Conservation (phyloP, 2,329 filamentous ascomycete genomes). For the Fusarium tupiense region DNA sequence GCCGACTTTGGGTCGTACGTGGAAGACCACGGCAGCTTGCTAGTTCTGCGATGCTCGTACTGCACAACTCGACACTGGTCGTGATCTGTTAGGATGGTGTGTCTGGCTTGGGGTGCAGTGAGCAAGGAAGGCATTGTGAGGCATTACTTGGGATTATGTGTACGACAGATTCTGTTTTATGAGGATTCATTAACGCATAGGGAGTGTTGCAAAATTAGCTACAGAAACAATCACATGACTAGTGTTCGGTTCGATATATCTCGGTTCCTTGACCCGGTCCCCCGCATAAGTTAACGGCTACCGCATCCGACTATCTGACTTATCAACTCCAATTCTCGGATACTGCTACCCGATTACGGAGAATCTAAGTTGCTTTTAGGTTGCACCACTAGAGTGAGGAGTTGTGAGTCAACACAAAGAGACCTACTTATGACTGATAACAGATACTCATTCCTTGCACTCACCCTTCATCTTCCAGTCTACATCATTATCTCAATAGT, state of each 20-base stretch:
- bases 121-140: background rate
- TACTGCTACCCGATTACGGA: background rate
- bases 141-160: background rate
- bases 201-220: accelerated
- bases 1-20: background rate
- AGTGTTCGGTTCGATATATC: no score
- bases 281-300: background rate
- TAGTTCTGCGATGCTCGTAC: background rate
- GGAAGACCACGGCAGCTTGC: background rate
- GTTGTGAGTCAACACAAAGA: background rate
- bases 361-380: background rate
- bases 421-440: background rate
- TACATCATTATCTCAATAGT: background rate
- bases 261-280: background rate
- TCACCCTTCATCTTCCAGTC: background rate
- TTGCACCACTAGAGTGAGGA: background rate
- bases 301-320: background rate
- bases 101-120: background rate
- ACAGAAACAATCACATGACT: background rate
- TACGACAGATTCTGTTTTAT: background rate
- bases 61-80: background rate
- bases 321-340: background rate
- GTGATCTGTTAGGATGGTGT: background rate
- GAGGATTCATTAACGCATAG: background rate
- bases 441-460: no score